These are phyloP conservation scores for Metarhizium guizhouense DNA, from an alignment of 2,329 filamentous ascomycete genomes.

Conservation along the genomic window DNA sequence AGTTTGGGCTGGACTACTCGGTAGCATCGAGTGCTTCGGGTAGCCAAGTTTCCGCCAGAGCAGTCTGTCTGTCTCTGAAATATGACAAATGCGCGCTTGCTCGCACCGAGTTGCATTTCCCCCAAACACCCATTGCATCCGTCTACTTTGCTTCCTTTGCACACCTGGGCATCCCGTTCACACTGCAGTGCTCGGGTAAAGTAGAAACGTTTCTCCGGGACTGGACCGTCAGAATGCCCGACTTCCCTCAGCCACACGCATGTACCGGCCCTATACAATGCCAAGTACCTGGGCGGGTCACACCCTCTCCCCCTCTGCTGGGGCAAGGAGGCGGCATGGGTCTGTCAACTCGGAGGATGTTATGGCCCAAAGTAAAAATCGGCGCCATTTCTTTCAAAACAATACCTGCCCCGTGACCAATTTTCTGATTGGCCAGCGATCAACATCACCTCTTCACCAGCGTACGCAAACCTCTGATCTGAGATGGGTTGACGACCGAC, in stretches of 20 bases:
- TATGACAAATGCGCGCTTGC: too few relatives aligned
- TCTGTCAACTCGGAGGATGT: constrained; percentile 6
- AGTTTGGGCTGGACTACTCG: not conserved
- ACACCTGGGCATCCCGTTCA: not conserved
- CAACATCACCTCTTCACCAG: constrained; percentile 24
- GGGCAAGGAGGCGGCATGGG: not conserved
- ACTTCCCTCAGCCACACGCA: not conserved
- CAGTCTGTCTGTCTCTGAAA: too few relatives aligned
- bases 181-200: not conserved
- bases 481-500: constrained; percentile 13
- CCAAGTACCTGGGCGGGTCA: not conserved
- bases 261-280: not conserved
- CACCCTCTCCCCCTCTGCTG: not conserved
- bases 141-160: too few relatives aligned
- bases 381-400: constrained; percentile 24
- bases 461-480: constrained; percentile 22
- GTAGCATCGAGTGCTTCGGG: too few relatives aligned
- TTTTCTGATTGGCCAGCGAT: constrained; percentile 30
- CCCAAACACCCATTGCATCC: too few relatives aligned
- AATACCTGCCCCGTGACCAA: constrained; percentile 24
- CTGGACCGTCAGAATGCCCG: not conserved
- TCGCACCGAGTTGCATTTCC: too few relatives aligned
- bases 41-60: too few relatives aligned
- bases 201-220: not conserved
- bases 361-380: constrained; percentile 21